A percentile compares a stretch with the other conserved stretches of the same genome.
These are phyloP conservation scores for Trapa bicornis DNA, from an alignment of 345 rosid species.

Conservation along the genomic window DNA sequence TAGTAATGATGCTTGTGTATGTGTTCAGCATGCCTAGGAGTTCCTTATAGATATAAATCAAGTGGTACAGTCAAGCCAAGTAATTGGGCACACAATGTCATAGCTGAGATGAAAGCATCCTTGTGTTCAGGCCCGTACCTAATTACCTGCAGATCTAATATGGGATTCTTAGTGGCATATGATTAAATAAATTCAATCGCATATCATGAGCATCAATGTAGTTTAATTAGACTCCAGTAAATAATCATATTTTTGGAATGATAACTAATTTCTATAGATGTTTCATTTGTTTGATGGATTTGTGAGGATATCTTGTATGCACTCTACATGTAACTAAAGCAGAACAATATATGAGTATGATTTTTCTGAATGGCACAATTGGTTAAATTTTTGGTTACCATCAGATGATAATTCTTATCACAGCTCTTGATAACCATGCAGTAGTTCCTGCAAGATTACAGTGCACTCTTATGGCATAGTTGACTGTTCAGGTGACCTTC, in stretches of 20 bases:
- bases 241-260: not conserved
- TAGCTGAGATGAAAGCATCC: not conserved
- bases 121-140: not conserved
- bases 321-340: not conserved
- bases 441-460: not conserved
- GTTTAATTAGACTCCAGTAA: not conserved
- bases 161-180: not conserved
- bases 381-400: not conserved
- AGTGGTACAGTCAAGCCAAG: not conserved
- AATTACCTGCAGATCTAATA: not conserved
- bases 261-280: not conserved
- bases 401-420: not conserved
- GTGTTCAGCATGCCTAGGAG: not conserved
- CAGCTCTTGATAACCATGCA: not conserved
- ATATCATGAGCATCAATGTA: not conserved
- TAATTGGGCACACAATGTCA: not conserved
- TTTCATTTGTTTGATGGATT: not conserved
- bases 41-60: not conserved
- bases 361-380: not conserved
- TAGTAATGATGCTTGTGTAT: not conserved
- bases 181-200: not conserved
- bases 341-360: not conserved
- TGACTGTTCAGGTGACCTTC: not conserved
- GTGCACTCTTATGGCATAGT: not conserved
- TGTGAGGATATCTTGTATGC: not conserved